phyloP scores from a whole-genome alignment of 2,329 filamentous ascomycete genomes.

The Xylariaceae sp. region DNA sequence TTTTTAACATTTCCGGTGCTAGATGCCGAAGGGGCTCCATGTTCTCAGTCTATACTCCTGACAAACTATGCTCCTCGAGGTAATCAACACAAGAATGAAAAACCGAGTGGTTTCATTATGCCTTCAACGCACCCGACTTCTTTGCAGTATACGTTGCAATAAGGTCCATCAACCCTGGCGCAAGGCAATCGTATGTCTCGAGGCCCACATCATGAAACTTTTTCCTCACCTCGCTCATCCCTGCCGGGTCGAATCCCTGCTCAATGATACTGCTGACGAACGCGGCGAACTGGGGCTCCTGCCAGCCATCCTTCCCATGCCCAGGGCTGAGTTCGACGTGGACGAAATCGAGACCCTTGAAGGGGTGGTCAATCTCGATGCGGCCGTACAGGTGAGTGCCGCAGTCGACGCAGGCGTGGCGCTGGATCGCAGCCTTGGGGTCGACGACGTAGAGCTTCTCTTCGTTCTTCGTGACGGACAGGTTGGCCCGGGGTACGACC shows the following conservation, averaged over 20 bases:
- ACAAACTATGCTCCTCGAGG: neutral
- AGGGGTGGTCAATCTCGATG: constrained; percentile 66
- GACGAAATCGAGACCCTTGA: constrained; percentile 71
- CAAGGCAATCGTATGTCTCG: constrained; percentile 65
- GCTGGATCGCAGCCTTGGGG: constrained; percentile 58
- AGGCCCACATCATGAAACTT: constrained; percentile 59
- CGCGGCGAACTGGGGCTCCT: constrained; percentile 70
- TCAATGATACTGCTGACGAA: constrained; percentile 71
- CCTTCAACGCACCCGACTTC: constrained; percentile 40
- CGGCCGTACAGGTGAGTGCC: constrained; percentile 66
- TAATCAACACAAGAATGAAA: neutral
- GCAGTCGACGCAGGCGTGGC: constrained; percentile 63
- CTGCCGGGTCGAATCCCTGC: constrained; percentile 61
- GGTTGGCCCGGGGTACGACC: constrained; percentile 58
- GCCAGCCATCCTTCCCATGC: constrained; percentile 56
- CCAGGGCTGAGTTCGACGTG: constrained; percentile 57
- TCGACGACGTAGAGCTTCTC: constrained; percentile 62
- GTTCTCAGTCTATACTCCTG: neutral
- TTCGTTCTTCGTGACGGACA: constrained; percentile 59
- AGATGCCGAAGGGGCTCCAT: too few species aligned
- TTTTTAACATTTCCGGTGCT: too few species aligned
- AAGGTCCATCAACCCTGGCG: constrained; percentile 64
- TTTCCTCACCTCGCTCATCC: constrained; percentile 57
- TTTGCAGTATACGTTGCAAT: constrained; percentile 59
- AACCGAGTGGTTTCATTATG: neutral